phyloP scores from a whole-genome alignment of 2,329 filamentous ascomycete species.

The Remersonia thermophila region DNA sequence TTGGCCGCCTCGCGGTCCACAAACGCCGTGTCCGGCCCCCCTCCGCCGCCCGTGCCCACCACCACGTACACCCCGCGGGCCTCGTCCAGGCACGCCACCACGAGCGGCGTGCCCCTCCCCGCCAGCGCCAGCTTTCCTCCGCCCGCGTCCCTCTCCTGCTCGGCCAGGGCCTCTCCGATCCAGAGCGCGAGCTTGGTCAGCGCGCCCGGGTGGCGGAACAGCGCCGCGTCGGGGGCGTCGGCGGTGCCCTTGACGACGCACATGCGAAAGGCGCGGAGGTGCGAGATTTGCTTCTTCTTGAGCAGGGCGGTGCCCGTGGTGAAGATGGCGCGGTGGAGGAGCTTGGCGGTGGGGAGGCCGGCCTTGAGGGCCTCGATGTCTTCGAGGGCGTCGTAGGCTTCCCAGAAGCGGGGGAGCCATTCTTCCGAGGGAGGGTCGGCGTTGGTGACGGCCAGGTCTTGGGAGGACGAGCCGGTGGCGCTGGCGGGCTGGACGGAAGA shows the following conservation, averaged over 20 bases:
- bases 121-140: constrained; percentile 59
- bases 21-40: constrained; percentile 59
- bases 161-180: constrained; percentile 83
- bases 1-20: constrained; percentile 54
- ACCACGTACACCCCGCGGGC: constrained; percentile 79
- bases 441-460: constrained; percentile 32
- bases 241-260: constrained; percentile 92
- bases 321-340: constrained; percentile 83
- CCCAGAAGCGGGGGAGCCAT: constrained; percentile 57
- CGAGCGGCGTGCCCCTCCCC: constrained; percentile 67
- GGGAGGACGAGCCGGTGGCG: constrained; percentile 17
- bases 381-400: constrained; percentile 59
- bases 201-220: constrained; percentile 88
- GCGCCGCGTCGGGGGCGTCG: constrained; percentile 56
- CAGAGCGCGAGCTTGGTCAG: constrained; percentile 88
- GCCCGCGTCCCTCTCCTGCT: constrained; percentile 69
- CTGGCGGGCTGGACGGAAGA: constrained; percentile 19
- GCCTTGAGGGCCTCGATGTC: constrained; percentile 63
- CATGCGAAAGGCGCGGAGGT: constrained; percentile 85
- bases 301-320: constrained; percentile 84
- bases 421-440: constrained; percentile 46
- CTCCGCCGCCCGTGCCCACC: constrained; percentile 82
- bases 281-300: constrained; percentile 86
- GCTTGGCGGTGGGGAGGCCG: constrained; percentile 72
- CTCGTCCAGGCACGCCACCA: constrained; percentile 83